These are phyloP conservation scores for Phytophthora litchii DNA, from an alignment of 352 stramenopile species.

Conservation along the genomic window DNA sequence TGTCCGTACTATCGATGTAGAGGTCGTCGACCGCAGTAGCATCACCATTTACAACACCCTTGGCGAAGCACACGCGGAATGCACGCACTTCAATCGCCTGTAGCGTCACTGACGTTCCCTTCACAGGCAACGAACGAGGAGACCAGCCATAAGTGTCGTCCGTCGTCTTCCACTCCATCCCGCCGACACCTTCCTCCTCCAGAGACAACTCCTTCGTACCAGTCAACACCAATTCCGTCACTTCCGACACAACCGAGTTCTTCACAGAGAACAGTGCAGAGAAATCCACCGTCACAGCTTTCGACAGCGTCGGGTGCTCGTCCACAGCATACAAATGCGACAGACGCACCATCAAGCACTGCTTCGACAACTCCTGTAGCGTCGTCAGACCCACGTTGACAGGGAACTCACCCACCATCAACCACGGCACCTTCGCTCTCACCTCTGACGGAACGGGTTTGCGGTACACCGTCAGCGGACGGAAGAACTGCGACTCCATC, in stretches of 20 bases:
- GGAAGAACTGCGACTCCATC: slow-evolving; percentile 77
- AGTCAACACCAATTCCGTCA: slow-evolving; percentile 91
- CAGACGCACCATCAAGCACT: slow-evolving; percentile 90
- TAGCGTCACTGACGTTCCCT: slow-evolving; percentile 70
- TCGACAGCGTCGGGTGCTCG: slow-evolving; percentile 83
- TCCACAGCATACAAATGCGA: slow-evolving; percentile 93
- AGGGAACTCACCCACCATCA: slow-evolving; percentile 80
- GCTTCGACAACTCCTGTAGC: slow-evolving; percentile 75
- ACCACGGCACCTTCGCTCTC: slow-evolving; percentile 69
- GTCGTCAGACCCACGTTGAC: slow-evolving; percentile 94
- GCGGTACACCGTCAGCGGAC: slow-evolving; percentile 60
- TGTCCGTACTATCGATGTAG: too few species aligned
- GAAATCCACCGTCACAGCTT: slow-evolving; percentile 79
- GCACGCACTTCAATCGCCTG: slow-evolving; percentile 94
- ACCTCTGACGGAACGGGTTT: slow-evolving; percentile 30
- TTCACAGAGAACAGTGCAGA: slow-evolving; percentile 56
- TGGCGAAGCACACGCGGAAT: slow-evolving; percentile 81
- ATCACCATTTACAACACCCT: slow-evolving; percentile 2
- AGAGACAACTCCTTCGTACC: slow-evolving; percentile 67
- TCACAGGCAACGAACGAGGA: slow-evolving; percentile 45
- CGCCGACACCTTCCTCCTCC: slow-evolving; percentile 25
- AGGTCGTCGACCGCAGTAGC: not conserved
- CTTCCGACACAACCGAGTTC: slow-evolving; percentile 54
- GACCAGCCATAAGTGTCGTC: slow-evolving; percentile 35
- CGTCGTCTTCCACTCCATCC: slow-evolving; percentile 47